Base-by-base conservation (phyloP, 768 basidiomycete species). In the Gloeopeniophorella convolvens region DNA sequence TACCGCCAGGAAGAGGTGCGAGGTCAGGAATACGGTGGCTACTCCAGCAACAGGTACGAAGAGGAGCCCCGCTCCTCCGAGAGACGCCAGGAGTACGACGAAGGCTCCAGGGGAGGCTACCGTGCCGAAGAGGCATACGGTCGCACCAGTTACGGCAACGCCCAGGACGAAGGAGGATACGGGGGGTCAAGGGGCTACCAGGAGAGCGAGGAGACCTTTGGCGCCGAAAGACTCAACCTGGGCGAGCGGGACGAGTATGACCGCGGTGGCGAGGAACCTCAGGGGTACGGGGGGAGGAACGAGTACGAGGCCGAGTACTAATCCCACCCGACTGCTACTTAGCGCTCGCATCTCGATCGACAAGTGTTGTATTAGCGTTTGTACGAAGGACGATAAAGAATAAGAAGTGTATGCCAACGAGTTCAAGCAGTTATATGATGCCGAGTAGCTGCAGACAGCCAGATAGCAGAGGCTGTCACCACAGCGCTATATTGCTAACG, bases 201-300 rank as follows among this genome's bases (percentile, higher is more conserved):
- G 24, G 66, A 65, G 10, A 57, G 62, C 47, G 62, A 69, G 26
- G 76, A 79, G 41, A 79, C 78, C 2, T 79, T 72, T 60, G 76
- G 77, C 3, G 75, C 70, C 6, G 78, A 78, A 58, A 66, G 72
- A n/a, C 59, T 78, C 46, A 73, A 70, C 44, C 64, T 78, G 35
- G 59, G 65, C 28, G 62, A 60, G n/a, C n/a, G n/a, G 35, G 50
- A 66, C 16, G 63, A 66, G 31, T 67, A 69, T 11, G 66, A 20
- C 30, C 48, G 9, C 42, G 46, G 36, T 42, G 46, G 43, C 6
- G 23, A 34, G 16, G 33, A 21, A 13, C 21, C 9, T 23, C 21
- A n/a, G 24, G 27, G 27, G 32, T 24, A 50, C n/a, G 42, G 31
- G 11, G 35, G 33, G n/a, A n/a, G n/a, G 24, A 16, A 26, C 30